Conservation (phyloP, 2,329 filamentous ascomycete genomes). For the Aspergillus neoniger region DNA sequence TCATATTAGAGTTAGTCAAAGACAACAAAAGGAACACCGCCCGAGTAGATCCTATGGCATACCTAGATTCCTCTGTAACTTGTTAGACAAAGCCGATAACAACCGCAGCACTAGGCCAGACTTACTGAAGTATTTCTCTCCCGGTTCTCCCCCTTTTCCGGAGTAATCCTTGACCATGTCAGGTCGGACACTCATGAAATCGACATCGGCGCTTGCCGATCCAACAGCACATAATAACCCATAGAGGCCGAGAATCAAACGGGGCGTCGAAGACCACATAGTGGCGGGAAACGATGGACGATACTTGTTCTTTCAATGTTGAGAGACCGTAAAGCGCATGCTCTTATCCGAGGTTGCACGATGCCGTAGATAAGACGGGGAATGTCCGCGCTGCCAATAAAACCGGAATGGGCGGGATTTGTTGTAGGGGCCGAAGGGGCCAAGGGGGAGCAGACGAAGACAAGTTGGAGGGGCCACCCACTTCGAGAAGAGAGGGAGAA, state of each 20-base stretch:
- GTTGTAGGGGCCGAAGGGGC: not conserved
- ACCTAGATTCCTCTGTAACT: constrained; percentile 47
- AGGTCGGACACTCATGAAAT: constrained; percentile 48
- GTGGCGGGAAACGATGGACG: constrained; percentile 12
- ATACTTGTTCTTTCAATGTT: not conserved
- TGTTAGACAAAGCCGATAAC: constrained; percentile 7
- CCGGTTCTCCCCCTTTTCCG: constrained; percentile 41
- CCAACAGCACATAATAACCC: constrained; percentile 20
- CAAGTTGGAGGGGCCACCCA: not conserved
- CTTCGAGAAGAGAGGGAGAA: not conserved
- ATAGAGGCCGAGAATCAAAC: constrained; percentile 21
- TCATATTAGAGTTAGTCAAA: constrained; percentile 5
- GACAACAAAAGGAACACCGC: constrained; percentile 7
- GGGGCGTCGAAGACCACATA: constrained; percentile 23
- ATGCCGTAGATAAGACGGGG: constrained; percentile 4
- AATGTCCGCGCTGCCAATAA: not conserved
- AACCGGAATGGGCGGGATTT: constrained; percentile 2
- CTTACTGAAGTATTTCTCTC: constrained; percentile 55
- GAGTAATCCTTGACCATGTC: constrained; percentile 44
- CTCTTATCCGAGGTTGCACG: constrained; percentile 9
- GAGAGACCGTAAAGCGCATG: constrained; percentile 8
- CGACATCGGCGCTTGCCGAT: constrained; percentile 34
- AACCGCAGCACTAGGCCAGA: constrained; percentile 19
- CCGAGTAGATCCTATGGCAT: constrained; percentile 22
- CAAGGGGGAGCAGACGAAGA: not conserved